Conservation (phyloP, 768 basidiomycete species). For the Xerocomellus chrysenteron region DNA sequence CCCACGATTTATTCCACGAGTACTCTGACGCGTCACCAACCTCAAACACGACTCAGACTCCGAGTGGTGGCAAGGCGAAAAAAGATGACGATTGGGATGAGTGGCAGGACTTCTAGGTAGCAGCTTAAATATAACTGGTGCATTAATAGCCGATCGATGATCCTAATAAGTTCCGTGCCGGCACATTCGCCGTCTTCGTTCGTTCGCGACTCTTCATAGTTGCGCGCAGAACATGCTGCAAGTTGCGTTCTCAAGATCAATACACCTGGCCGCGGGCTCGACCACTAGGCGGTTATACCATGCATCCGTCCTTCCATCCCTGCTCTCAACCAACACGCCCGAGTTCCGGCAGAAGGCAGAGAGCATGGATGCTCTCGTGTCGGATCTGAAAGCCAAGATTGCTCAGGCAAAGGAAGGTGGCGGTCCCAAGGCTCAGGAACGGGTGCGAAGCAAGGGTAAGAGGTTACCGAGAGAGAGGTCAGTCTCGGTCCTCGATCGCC, state of each 20-base stretch:
- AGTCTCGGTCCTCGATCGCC: neutral
- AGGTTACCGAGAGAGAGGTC: slow-evolving; percentile 82
- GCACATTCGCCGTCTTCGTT: neutral
- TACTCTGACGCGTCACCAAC: slow-evolving; percentile 22
- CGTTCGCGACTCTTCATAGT: neutral
- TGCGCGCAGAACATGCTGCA: slow-evolving; percentile 20
- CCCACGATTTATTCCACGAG: slow-evolving; percentile 59
- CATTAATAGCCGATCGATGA: slow-evolving; percentile 6
- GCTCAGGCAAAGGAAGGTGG: slow-evolving; percentile 67
- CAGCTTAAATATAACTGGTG: neutral
- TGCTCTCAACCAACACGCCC: slow-evolving; percentile 64
- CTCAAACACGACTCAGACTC: slow-evolving; percentile 12
- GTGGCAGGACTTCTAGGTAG: slow-evolving; percentile 74
- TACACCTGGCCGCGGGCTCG: slow-evolving; percentile 1
- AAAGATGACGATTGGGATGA: slow-evolving; percentile 69
- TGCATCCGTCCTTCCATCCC: slow-evolving; percentile 70
- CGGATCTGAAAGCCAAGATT: slow-evolving; percentile 60
- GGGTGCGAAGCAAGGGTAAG: slow-evolving; percentile 79
- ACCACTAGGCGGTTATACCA: slow-evolving; percentile 49
- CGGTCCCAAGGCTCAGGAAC: slow-evolving; percentile 67
- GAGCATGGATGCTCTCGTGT: slow-evolving; percentile 69
- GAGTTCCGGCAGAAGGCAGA: slow-evolving; percentile 68
- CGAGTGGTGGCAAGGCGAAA: slow-evolving; percentile 19
- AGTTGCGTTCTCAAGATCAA: slow-evolving; percentile 14
- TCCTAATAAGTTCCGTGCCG: slow-evolving; percentile 22